Evolutionary conservation across 1,284 basidiomycete species (phyloP).

Genomic region (Melampsora occidentalis): DNA sequence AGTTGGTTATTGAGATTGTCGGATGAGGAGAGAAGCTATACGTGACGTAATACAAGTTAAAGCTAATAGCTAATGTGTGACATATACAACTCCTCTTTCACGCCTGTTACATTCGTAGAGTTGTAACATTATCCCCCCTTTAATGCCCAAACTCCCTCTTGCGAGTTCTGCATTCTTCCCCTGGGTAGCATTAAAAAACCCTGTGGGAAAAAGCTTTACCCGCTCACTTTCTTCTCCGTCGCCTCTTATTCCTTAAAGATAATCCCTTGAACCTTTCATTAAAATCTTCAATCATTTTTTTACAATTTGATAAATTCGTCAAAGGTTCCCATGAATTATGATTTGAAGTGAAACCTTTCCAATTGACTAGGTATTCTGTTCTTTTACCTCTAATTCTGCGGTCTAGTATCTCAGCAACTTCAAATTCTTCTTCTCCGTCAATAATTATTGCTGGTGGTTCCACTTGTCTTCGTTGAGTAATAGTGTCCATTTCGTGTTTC

Average conservation of each 20-base stretch:
- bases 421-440: neutral
- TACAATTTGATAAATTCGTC: neutral
- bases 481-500: neutral
- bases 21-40: too few species aligned
- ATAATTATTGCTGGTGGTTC: neutral
- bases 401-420: neutral
- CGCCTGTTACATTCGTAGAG: too few species aligned
- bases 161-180: too few species aligned
- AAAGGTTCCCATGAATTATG: neutral
- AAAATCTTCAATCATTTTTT: neutral
- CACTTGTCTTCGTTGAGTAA: neutral
- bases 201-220: neutral
- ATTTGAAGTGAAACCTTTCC: neutral
- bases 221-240: conserved; percentile 17
- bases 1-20: too few species aligned
- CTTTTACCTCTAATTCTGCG: neutral
- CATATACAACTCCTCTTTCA: too few species aligned
- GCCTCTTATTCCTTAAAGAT: neutral
- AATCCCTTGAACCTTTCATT: neutral
- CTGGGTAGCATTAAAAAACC: neutral
- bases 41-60: too few species aligned
- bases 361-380: neutral
- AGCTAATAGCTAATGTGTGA: too few species aligned
- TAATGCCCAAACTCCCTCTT: too few species aligned
- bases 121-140: too few species aligned